Percentiles rank a stretch among this genome's conserved stretches.
phyloP scores from a whole-genome alignment of 306 rosid genomes.

The Trifolium pratense region DNA sequence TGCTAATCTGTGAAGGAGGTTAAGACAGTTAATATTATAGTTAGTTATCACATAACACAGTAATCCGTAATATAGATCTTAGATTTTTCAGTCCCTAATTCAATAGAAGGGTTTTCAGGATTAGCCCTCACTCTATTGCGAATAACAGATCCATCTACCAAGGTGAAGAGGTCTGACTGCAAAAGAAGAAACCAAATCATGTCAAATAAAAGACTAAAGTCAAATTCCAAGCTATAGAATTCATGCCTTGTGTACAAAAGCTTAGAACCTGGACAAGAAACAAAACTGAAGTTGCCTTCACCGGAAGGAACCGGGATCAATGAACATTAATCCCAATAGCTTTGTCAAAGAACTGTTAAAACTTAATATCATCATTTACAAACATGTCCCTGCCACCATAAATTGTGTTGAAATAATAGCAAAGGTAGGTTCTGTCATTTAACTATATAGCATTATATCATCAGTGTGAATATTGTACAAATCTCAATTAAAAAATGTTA shows the following conservation, averaged over 20 bases:
- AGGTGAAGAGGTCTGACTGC: conserved; percentile 91
- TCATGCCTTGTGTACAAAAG: conserved; percentile 30
- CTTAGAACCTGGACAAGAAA: conserved; percentile 89
- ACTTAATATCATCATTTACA: conserved; percentile 21
- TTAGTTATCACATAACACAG: conserved; percentile 23
- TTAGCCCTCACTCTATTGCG: conserved; percentile 71
- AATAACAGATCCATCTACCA: conserved; percentile 70
- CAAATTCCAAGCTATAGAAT: conserved; percentile 23
- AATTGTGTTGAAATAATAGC: conserved; percentile 21
- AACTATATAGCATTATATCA: conserved; percentile 11
- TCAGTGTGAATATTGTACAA: conserved; percentile 9
- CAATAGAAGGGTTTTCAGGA: conserved; percentile 88
- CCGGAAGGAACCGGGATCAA: conserved; percentile 97
- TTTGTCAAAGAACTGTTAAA: conserved; percentile 79
- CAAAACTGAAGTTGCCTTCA: conserved; percentile 96
- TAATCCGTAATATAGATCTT: conserved; percentile 19
- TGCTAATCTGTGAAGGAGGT: conserved; percentile 59
- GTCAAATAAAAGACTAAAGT: conserved; percentile 31
- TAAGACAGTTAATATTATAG: conserved; percentile 31
- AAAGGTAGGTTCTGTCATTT: conserved; percentile 7
- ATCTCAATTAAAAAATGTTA: background rate
- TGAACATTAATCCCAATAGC: too few species aligned
- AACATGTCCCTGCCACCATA: conserved; percentile 26
- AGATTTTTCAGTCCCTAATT: conserved; percentile 96
- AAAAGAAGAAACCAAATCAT: conserved; percentile 27